These are phyloP conservation scores for Pseudoscleropodium purum DNA, from an alignment of 225 moss, liverwort and hornwort species.

Conservation along the genomic window DNA sequence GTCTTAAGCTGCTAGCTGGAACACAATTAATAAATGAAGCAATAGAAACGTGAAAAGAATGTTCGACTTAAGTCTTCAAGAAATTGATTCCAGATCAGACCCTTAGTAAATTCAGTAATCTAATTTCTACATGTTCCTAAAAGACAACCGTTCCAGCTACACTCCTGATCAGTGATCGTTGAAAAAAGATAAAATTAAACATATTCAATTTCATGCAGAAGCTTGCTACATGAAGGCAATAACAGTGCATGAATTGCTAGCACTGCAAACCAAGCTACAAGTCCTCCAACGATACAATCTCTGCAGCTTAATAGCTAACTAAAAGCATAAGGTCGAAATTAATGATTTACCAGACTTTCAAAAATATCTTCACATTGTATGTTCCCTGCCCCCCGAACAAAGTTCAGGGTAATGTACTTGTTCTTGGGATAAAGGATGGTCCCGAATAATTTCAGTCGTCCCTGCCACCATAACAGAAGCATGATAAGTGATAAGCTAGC, in stretches of 20 bases:
- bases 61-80: not conserved
- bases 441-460: slow-evolving; percentile 83
- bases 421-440: slow-evolving; percentile 89
- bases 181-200: not conserved
- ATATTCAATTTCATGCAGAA: not conserved
- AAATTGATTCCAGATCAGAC: not conserved
- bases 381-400: slow-evolving; percentile 73
- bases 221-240: not conserved
- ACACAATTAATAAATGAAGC: not conserved
- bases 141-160: not conserved
- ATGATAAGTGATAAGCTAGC: not conserved
- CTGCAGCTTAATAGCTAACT: not conserved
- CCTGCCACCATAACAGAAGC: slow-evolving; percentile 45
- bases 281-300: not conserved
- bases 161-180: not conserved
- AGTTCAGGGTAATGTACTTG: slow-evolving; percentile 88
- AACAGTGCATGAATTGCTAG: not conserved
- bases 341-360: slow-evolving; percentile 70
- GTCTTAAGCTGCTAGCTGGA: slow-evolving; percentile 3
- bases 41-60: not conserved
- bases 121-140: not conserved
- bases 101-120: not conserved
- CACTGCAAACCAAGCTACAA: not conserved
- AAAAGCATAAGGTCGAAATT: not conserved
- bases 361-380: slow-evolving; percentile 94